These are phyloP conservation scores for Xylariaceae sp. DNA, from an alignment of 2,329 filamentous ascomycete species.

Conservation along the genomic window DNA sequence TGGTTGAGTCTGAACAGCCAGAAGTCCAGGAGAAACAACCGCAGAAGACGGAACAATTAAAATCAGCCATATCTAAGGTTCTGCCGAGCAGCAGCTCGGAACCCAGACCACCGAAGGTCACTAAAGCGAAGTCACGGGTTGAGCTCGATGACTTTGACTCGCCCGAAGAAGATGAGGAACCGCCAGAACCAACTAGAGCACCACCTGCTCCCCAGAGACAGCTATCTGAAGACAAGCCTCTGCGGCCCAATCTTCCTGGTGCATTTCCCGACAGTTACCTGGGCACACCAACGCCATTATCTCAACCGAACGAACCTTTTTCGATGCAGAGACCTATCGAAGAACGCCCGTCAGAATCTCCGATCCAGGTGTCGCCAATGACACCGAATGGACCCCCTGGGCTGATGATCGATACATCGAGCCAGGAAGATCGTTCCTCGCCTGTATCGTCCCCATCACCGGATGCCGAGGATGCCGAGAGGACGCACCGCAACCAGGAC, in stretches of 20 bases:
- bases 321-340: slow-evolving; percentile 23
- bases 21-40: slow-evolving; percentile 33
- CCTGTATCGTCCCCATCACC: slow-evolving; percentile 61
- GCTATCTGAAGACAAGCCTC: slow-evolving; percentile 17
- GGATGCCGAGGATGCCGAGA: slow-evolving; percentile 48
- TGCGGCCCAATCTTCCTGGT: slow-evolving; percentile 34
- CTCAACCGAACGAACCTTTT: slow-evolving; percentile 29
- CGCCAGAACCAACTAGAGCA: slow-evolving; percentile 21
- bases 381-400: slow-evolving; percentile 54
- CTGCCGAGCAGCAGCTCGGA: slow-evolving; percentile 39
- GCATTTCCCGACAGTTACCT: slow-evolving; percentile 39
- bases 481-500: slow-evolving; percentile 38
- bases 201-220: slow-evolving; percentile 24
- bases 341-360: slow-evolving; percentile 62
- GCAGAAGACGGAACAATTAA: slow-evolving; percentile 37
- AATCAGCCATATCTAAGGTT: slow-evolving; percentile 37
- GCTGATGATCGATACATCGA: slow-evolving; percentile 67
- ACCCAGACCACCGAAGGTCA: slow-evolving; percentile 51
- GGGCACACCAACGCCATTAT: slow-evolving; percentile 26
- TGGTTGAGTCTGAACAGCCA: slow-evolving; percentile 51
- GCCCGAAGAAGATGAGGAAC: slow-evolving; percentile 44
- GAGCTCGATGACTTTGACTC: slow-evolving; percentile 69
- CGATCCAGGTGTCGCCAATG: slow-evolving; percentile 56
- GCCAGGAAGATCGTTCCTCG: slow-evolving; percentile 62
- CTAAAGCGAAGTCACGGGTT: slow-evolving; percentile 56